Evolutionary conservation across 345 rosid species (phyloP).

Genomic region (Moricandia arvensis): DNA sequence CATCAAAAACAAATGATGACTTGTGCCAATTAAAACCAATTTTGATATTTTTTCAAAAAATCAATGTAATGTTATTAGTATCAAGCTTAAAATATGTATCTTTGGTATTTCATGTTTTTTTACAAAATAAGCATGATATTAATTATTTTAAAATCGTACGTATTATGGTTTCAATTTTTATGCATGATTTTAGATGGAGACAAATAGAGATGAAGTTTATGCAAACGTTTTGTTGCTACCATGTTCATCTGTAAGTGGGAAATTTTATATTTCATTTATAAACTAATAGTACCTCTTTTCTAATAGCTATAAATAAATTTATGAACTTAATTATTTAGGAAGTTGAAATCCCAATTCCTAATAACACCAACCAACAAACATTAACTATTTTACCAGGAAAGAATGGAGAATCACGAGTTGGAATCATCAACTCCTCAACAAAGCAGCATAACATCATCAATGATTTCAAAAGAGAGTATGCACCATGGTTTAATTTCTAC

Average conservation of each 20-base stretch:
- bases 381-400: background rate
- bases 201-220: background rate
- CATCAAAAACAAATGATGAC: too few species aligned
- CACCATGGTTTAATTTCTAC: background rate
- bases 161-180: too few species aligned
- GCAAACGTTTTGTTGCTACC: background rate
- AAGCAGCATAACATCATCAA: background rate
- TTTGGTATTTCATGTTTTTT: too few species aligned
- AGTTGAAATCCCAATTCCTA: background rate
- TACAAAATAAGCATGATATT: too few species aligned
- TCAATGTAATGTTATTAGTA: too few species aligned
- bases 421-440: background rate
- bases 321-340: background rate
- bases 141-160: too few species aligned
- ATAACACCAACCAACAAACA: background rate
- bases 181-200: background rate
- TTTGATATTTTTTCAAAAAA: too few species aligned
- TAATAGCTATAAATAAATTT: too few species aligned
- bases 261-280: conserved; percentile 35
- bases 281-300: background rate
- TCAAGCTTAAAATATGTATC: too few species aligned
- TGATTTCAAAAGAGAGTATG: background rate
- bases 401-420: background rate
- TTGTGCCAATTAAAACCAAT: too few species aligned
- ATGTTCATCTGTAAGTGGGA: conserved; percentile 42